phyloP scores from a whole-genome alignment of 768 basidiomycete genomes.

The Mycena alexandri region DNA sequence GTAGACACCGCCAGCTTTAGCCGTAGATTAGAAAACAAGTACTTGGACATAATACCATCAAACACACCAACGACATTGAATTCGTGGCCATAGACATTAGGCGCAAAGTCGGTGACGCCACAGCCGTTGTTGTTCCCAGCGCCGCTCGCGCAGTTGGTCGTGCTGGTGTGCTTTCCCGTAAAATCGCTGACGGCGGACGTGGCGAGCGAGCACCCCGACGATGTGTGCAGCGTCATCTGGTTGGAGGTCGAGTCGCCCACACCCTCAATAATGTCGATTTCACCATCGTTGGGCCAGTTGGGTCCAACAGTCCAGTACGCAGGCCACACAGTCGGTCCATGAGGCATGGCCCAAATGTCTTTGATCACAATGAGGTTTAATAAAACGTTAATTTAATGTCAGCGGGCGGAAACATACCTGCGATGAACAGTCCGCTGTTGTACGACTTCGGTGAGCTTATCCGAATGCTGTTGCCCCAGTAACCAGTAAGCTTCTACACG shows the following conservation, averaged over 20 bases:
- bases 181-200: constrained; percentile 36
- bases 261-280: constrained; percentile 42
- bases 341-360: constrained; percentile 75
- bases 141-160: constrained; percentile 57
- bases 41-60: too few species aligned
- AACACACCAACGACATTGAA: constrained; percentile 61
- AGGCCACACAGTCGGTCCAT: constrained; percentile 69
- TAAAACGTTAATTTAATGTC: not conserved
- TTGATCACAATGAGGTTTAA: not conserved
- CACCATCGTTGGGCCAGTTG: constrained; percentile 64
- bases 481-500: constrained; percentile 13
- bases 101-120: constrained; percentile 57
- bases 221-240: constrained; percentile 74
- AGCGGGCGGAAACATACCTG: constrained; percentile 48
- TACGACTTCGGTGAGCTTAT: constrained; percentile 75
- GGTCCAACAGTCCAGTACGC: constrained; percentile 64
- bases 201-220: constrained; percentile 54
- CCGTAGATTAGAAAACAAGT: too few species aligned
- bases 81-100: constrained; percentile 54
- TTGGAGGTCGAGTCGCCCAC: constrained; percentile 74
- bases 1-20: constrained; percentile 68
- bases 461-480: constrained; percentile 65
- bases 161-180: constrained; percentile 43
- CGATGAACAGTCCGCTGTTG: constrained; percentile 78
- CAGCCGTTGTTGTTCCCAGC: constrained; percentile 61